phyloP scores from a whole-genome alignment of 306 rosid genomes.

The Notholithocarpus densiflorus region DNA sequence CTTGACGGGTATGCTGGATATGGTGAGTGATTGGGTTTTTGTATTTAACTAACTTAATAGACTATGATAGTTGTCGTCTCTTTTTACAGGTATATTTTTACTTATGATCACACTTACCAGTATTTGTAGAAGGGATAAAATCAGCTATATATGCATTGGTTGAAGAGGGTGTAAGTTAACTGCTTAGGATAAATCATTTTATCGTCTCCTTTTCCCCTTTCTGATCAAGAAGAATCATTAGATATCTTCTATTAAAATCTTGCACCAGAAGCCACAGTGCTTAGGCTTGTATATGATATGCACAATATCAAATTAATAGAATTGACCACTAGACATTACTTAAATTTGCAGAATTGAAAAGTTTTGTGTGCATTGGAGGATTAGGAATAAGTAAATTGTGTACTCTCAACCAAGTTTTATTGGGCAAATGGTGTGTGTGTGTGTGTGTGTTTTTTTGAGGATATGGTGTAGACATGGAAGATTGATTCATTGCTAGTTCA shows the following conservation, averaged over 20 bases:
- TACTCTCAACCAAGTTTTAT: too few species aligned
- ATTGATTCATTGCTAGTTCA: too few species aligned
- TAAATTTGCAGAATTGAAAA: too few species aligned
- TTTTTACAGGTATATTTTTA: background rate
- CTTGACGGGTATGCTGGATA: constrained; percentile 50
- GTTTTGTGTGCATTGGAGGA: too few species aligned
- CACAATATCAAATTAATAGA: background rate
- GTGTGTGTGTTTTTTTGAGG: too few species aligned
- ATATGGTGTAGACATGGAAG: too few species aligned
- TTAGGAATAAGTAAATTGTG: too few species aligned
- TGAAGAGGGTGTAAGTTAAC: constrained; percentile 4
- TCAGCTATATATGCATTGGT: background rate
- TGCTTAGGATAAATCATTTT: background rate
- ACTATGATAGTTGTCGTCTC: too few species aligned
- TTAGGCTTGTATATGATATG: background rate
- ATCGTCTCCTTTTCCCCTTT: background rate
- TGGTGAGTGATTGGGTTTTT: constrained; percentile 39
- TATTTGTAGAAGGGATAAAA: background rate
- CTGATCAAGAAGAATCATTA: background rate
- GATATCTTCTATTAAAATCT: background rate
- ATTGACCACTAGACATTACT: too few species aligned
- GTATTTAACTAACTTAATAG: too few species aligned
- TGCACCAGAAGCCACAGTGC: background rate
- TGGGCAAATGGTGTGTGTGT: too few species aligned
- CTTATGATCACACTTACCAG: background rate